These are phyloP conservation scores for Erythrobasidium hasegawianum DNA, from an alignment of 1,284 basidiomycete species.

Conservation along the genomic window DNA sequence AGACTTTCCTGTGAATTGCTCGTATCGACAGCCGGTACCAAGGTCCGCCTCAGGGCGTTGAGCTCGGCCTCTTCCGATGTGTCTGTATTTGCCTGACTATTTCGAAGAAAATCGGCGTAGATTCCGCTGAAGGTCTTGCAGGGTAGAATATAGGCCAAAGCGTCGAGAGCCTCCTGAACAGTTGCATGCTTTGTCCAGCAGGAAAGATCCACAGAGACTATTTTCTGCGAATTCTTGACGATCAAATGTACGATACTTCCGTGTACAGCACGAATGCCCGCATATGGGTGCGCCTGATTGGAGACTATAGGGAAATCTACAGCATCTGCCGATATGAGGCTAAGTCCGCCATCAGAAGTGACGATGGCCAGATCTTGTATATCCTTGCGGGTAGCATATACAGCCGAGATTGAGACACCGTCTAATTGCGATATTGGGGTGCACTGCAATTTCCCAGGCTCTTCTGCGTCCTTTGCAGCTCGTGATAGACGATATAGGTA, in stretches of 20 bases:
- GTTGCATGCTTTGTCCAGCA: not conserved
- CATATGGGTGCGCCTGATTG: too few species aligned
- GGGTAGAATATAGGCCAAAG: conserved; percentile 49
- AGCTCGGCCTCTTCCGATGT: not conserved
- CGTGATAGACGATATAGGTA: conserved; percentile 51
- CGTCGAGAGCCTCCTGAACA: not conserved
- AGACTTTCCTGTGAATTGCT: not conserved
- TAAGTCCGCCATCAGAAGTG: conserved; percentile 56
- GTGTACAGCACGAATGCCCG: not conserved
- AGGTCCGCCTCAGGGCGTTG: not conserved
- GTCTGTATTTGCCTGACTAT: not conserved
- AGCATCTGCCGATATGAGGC: conserved; percentile 61
- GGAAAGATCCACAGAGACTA: not conserved
- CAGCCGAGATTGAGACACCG: conserved; percentile 58
- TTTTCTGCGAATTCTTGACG: too few species aligned
- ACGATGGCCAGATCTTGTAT: conserved; percentile 67
- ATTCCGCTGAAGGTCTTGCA: conserved; percentile 52
- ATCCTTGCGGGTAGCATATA: conserved; percentile 60
- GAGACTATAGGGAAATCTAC: conserved; percentile 50
- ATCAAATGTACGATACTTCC: not conserved
- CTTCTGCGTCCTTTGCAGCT: conserved; percentile 1
- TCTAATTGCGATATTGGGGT: conserved; percentile 51
- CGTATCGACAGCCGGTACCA: not conserved
- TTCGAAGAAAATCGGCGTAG: conserved; percentile 41
- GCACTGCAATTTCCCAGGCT: conserved; percentile 4